These are phyloP conservation scores for Apiospora saccharicola DNA, from an alignment of 2,329 filamentous ascomycete genomes.

Conservation along the genomic window DNA sequence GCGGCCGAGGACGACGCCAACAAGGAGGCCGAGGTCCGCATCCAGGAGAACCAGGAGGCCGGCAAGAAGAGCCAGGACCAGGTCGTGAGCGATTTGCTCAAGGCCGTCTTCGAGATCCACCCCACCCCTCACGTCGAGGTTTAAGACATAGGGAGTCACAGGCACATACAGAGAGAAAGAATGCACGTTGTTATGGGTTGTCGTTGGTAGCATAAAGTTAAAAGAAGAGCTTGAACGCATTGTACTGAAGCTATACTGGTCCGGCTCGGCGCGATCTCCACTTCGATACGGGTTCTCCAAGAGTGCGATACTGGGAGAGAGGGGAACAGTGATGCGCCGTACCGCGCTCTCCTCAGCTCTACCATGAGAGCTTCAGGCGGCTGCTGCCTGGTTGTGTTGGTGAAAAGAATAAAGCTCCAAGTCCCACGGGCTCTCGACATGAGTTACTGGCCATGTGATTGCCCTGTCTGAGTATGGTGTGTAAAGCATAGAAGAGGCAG, in stretches of 20 bases:
- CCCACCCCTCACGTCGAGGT: slow-evolving; percentile 60
- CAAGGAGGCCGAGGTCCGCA: slow-evolving; percentile 81
- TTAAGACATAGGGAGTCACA: too few species aligned
- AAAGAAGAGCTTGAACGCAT: neutral
- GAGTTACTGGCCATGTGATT: neutral
- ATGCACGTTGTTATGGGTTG: neutral
- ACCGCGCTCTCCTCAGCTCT: neutral
- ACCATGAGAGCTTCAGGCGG: neutral
- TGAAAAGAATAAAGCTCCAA: neutral
- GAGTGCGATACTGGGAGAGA: neutral
- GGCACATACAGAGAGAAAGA: neutral
- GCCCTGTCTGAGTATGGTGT: neutral
- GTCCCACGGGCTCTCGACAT: neutral
- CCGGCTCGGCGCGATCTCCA: neutral
- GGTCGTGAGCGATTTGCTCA: slow-evolving; percentile 84
- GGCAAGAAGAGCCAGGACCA: slow-evolving; percentile 81
- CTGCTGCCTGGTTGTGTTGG: neutral
- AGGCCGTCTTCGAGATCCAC: slow-evolving; percentile 85
- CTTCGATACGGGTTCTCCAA: neutral
- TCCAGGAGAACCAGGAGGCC: slow-evolving; percentile 81
- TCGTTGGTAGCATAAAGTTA: neutral
- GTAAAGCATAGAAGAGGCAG: neutral
- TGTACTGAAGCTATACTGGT: slow-evolving; percentile 6
- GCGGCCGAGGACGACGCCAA: slow-evolving; percentile 80
- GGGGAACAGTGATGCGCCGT: neutral